Percentiles rank a stretch among this genome's conserved stretches.
These are phyloP conservation scores for Begonia masoniana DNA, from an alignment of 306 rosid species.

Conservation along the genomic window DNA sequence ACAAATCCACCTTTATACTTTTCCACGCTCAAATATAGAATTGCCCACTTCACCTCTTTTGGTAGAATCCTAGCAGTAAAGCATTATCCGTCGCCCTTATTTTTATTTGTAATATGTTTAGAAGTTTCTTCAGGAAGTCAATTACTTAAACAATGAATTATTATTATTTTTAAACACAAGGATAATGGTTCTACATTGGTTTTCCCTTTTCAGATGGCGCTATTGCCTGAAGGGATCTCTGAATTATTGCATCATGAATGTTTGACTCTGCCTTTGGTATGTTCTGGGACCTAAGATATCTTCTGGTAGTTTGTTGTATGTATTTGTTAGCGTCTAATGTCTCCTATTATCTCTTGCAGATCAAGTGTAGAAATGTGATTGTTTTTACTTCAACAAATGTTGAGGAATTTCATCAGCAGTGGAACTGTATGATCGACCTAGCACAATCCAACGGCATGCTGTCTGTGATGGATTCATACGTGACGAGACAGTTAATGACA, in stretches of 20 bases:
- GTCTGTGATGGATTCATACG: slow-evolving; percentile 42
- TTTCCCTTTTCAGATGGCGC: slow-evolving; percentile 82
- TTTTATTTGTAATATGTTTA: neutral
- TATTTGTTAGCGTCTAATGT: neutral
- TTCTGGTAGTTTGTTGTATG: neutral
- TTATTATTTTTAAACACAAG: neutral
- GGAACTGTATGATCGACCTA: slow-evolving; percentile 80
- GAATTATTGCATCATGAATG: slow-evolving; percentile 79
- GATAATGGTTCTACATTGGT: slow-evolving; percentile 2
- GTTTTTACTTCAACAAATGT: slow-evolving; percentile 55
- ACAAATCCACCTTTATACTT: too few relatives aligned
- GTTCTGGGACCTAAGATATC: neutral
- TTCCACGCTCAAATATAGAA: too few relatives aligned
- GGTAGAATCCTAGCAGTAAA: too few relatives aligned
- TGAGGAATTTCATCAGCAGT: slow-evolving; percentile 58
- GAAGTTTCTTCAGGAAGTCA: too few relatives aligned
- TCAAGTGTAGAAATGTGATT: slow-evolving; percentile 76
- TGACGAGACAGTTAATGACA: slow-evolving; percentile 43
- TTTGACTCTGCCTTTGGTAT: slow-evolving; percentile 70
- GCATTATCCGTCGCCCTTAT: neutral
- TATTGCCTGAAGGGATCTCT: slow-evolving; percentile 88
- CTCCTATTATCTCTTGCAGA: slow-evolving; percentile 34
- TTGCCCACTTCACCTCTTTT: too few relatives aligned
- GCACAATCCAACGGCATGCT: slow-evolving; percentile 39
- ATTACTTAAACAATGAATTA: too few relatives aligned